Evolutionary conservation across 140 eudicot genomes (phyloP).

Genomic region (Ambrosia hybrid): DNA sequence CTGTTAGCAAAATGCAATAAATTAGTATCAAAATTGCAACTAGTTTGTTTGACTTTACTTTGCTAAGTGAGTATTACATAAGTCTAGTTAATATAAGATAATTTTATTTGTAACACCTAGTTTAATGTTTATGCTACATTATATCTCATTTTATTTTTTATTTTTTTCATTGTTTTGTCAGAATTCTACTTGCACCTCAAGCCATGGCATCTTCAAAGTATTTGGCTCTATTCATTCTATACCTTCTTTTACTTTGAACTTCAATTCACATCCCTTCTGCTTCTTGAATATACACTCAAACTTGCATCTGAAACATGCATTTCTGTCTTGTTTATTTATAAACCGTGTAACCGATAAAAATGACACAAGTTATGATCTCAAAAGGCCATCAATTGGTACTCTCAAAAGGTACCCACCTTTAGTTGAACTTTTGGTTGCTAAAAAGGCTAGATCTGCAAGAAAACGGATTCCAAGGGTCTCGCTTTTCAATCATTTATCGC

Average conservation of each 20-base stretch:
- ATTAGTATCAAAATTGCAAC: background rate
- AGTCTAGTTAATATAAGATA: background rate
- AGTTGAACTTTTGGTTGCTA: background rate
- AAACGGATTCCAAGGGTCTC: conserved; percentile 24
- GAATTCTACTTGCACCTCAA: conserved; percentile 32
- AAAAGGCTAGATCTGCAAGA: conserved; percentile 28
- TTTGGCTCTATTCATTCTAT: conserved; percentile 37
- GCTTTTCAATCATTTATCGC: conserved; percentile 45
- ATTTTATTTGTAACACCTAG: background rate
- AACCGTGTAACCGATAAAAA: background rate
- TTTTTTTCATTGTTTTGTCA: conserved; percentile 21
- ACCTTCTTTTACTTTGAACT: conserved; percentile 57
- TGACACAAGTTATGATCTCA: conserved; percentile 14
- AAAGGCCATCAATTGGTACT: background rate
- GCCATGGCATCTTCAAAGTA: conserved; percentile 46
- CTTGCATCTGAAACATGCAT: conserved; percentile 38
- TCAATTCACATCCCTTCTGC: conserved; percentile 47
- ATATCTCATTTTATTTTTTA: background rate
- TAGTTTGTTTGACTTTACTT: background rate
- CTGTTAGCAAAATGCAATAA: background rate
- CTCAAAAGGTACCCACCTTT: background rate
- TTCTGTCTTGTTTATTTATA: conserved; percentile 15
- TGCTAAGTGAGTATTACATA: background rate
- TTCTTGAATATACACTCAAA: conserved; percentile 57
- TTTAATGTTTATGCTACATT: background rate